A percentile compares a stretch with the other conserved stretches of the same genome.
Conservation (phyloP, 306 rosid genomes). For the Cucurbita pepo region DNA sequence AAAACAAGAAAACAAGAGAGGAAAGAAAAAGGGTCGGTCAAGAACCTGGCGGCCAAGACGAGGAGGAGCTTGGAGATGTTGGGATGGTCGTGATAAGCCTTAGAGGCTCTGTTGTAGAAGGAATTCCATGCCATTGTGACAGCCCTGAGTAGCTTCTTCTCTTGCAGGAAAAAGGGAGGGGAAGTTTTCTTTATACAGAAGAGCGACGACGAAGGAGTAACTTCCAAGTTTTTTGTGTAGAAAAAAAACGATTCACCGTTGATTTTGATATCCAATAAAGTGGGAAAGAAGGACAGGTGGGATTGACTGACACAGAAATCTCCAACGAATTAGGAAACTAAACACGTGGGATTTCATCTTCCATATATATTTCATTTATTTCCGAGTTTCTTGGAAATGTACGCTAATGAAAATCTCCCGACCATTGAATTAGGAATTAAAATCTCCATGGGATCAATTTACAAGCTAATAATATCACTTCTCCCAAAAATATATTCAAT, state of each 20-base stretch:
- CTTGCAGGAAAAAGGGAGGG: not conserved
- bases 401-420: not conserved
- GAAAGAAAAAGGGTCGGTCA: not conserved
- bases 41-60: conserved; percentile 36
- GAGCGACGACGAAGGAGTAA: not conserved
- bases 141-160: not conserved
- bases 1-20: not conserved
- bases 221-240: not conserved
- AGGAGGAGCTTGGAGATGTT: conserved; percentile 30
- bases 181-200: not conserved
- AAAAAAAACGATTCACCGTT: not conserved
- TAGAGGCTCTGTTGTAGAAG: conserved; percentile 32
- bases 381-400: not conserved
- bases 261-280: not conserved
- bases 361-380: not conserved
- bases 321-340: not conserved
- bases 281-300: not conserved
- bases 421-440: not conserved
- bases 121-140: conserved; percentile 26
- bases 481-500: no score
- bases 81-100: conserved; percentile 18
- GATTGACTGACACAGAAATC: not conserved
- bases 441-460: not conserved
- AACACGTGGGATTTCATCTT: not conserved
- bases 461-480: not conserved